Percentiles rank a stretch among this genome's conserved stretches.
phyloP scores from a whole-genome alignment of 2,329 filamentous ascomycete species.

The Xylariaceae sp. region DNA sequence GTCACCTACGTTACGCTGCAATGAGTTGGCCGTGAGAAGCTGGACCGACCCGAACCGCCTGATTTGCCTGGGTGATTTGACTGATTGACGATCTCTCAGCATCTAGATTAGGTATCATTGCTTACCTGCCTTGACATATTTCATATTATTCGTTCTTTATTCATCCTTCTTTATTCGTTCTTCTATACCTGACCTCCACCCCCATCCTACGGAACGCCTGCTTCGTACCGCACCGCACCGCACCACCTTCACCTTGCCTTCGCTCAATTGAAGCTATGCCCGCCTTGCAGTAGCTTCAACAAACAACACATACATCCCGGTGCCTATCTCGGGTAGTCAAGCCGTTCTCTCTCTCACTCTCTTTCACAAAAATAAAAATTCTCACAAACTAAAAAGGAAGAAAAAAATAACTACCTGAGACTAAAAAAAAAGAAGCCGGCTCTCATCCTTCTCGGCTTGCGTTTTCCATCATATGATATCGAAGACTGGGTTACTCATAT shows the following conservation, averaged over 20 bases:
- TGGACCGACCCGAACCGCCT: constrained; percentile 10
- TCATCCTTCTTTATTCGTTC: too few species aligned
- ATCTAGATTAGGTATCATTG: constrained; percentile 15
- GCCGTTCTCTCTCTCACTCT: constrained; percentile 7
- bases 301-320: constrained; percentile 1
- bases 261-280: neutral
- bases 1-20: neutral
- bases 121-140: constrained; percentile 3
- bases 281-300: constrained; percentile 5
- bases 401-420: neutral
- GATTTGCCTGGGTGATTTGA: constrained; percentile 18
- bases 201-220: neutral
- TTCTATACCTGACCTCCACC: too few species aligned
- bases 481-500: constrained; percentile 3
- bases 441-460: neutral
- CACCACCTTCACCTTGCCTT: constrained; percentile 2
- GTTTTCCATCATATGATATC: constrained; percentile 10
- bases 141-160: too few species aligned
- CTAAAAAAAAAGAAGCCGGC: neutral
- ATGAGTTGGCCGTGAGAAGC: constrained; percentile 3
- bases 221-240: too few species aligned
- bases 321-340: neutral
- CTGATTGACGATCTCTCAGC: constrained; percentile 14
- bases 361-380: neutral
- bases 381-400: neutral